phyloP scores from a whole-genome alignment of 73 alveolate genomes.

The Tetrahymena borealis region DNA sequence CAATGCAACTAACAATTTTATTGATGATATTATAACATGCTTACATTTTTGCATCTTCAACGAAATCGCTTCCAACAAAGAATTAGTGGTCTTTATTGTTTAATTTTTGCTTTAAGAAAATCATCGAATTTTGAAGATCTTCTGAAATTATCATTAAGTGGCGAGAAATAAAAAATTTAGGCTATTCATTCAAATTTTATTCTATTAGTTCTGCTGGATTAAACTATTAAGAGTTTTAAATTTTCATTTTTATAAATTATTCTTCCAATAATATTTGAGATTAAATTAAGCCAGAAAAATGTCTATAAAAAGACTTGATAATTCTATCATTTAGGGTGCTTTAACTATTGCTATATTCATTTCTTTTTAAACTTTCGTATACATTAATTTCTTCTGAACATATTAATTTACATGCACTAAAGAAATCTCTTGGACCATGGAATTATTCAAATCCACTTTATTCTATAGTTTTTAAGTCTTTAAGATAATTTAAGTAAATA shows the following conservation, averaged over 20 bases:
- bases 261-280: neutral
- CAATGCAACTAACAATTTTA: slow-evolving; percentile 30
- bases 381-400: neutral
- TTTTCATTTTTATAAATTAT: too few relatives aligned
- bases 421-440: slow-evolving; percentile 77
- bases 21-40: neutral
- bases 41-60: slow-evolving; percentile 3
- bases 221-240: neutral
- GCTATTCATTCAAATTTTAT: slow-evolving; percentile 29
- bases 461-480: neutral
- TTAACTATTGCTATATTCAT: too few relatives aligned
- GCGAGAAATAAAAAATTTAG: neutral
- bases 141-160: slow-evolving; percentile 45
- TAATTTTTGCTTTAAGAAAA: neutral
- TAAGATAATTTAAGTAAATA: neutral
- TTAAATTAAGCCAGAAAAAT: neutral
- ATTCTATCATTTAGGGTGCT: neutral
- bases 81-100: neutral
- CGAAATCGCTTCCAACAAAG: slow-evolving; percentile 34
- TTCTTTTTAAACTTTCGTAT: neutral
- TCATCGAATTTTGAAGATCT: neutral
- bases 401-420: slow-evolving; percentile 11
- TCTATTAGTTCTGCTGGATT: neutral
- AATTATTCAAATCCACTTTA: slow-evolving; percentile 7
- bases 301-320: neutral